These are phyloP conservation scores for Pythium phragmitis DNA, from an alignment of 352 stramenopile genomes.

Conservation along the genomic window DNA sequence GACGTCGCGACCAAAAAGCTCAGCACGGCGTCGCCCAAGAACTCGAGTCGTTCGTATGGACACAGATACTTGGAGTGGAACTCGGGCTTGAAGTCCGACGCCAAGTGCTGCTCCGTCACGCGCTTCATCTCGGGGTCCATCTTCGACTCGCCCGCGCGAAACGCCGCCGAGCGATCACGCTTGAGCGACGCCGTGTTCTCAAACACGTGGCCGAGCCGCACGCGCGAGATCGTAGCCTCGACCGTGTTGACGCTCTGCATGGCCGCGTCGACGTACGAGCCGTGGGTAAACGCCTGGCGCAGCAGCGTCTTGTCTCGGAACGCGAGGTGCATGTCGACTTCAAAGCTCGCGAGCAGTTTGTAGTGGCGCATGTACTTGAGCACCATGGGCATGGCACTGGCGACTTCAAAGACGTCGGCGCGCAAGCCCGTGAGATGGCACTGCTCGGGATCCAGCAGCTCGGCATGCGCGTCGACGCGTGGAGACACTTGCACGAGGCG, in stretches of 20 bases:
- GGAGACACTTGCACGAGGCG: slow-evolving; percentile 69
- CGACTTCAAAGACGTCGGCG: slow-evolving; percentile 80
- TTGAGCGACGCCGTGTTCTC: slow-evolving; percentile 61
- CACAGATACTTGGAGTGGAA: slow-evolving; percentile 77
- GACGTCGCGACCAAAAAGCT: slow-evolving; percentile 81
- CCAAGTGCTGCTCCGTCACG: slow-evolving; percentile 60
- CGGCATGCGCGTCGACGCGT: slow-evolving; percentile 40
- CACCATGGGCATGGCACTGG: slow-evolving; percentile 82
- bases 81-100: slow-evolving; percentile 69
- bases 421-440: slow-evolving; percentile 78
- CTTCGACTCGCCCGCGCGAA: slow-evolving; percentile 26
- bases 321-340: slow-evolving; percentile 50
- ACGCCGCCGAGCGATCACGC: slow-evolving; percentile 44
- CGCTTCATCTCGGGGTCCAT: slow-evolving; percentile 49
- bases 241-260: slow-evolving; percentile 86
- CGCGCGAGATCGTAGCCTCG: slow-evolving; percentile 70
- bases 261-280: slow-evolving; percentile 78
- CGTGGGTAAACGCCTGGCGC: slow-evolving; percentile 83
- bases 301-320: slow-evolving; percentile 79
- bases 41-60: slow-evolving; percentile 83
- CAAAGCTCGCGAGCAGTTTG: slow-evolving; percentile 64
- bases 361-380: slow-evolving; percentile 83
- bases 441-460: slow-evolving; percentile 44
- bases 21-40: slow-evolving; percentile 82
- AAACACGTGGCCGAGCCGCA: slow-evolving; percentile 74